A percentile compares a stretch with the other conserved stretches of the same genome.
Conservation (phyloP, 176 grass and related monocot genomes). For the barley (Hordeum vulgare) region DNA sequence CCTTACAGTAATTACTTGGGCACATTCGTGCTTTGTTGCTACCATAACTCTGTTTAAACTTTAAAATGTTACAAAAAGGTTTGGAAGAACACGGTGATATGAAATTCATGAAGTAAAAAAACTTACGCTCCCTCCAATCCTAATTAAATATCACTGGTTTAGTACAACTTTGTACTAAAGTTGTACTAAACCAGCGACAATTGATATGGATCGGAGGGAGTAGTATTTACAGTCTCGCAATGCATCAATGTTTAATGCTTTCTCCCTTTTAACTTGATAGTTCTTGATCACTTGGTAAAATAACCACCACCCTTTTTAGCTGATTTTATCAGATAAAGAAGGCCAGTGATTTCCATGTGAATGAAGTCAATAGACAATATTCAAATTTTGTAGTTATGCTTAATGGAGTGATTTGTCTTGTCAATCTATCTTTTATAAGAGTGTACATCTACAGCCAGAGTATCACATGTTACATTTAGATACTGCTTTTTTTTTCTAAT, state of each 20-base stretch:
- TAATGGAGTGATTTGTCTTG: not conserved
- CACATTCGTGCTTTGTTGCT: not conserved
- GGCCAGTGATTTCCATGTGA: not conserved
- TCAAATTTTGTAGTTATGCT: not conserved
- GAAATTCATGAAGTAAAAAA: not conserved
- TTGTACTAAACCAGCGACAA: too few relatives aligned
- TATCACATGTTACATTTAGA: not conserved
- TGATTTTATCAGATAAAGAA: conserved; percentile 9
- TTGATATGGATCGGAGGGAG: too few relatives aligned
- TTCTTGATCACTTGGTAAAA: not conserved
- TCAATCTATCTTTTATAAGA: not conserved
- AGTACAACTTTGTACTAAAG: too few relatives aligned
- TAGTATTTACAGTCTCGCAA: not conserved
- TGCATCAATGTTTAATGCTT: not conserved
- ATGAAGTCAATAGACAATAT: not conserved
- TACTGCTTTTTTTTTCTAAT: conserved; percentile 11
- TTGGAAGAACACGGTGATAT: not conserved
- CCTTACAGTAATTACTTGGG: not conserved
- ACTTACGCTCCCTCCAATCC: too few relatives aligned
- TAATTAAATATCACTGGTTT: too few relatives aligned
- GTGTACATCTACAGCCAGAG: not conserved
- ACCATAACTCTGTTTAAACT: not conserved
- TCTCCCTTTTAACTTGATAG: conserved; percentile 10
- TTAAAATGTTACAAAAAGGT: not conserved
- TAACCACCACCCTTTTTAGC: not conserved